These are phyloP conservation scores for Paradendryphiella salina DNA, from an alignment of 2,329 filamentous ascomycete species.

Conservation along the genomic window DNA sequence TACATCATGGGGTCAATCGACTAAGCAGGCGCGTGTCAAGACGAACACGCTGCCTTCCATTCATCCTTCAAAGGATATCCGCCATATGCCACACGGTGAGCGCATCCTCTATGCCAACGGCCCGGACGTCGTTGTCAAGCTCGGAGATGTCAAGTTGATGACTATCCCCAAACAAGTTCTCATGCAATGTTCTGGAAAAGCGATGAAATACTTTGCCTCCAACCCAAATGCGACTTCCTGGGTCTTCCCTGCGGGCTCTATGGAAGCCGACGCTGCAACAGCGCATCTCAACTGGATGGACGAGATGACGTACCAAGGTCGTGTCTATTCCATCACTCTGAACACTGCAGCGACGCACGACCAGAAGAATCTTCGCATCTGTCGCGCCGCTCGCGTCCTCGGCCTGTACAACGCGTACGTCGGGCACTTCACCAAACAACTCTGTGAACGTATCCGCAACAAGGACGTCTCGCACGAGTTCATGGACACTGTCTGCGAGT, in stretches of 20 bases:
- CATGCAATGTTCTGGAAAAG: constrained; percentile 35
- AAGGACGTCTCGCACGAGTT: constrained; percentile 15
- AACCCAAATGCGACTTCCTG: constrained; percentile 20
- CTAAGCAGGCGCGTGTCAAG: constrained; percentile 4
- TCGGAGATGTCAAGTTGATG: constrained; percentile 20
- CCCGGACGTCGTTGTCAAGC: constrained; percentile 22
- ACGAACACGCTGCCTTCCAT: constrained; percentile 15
- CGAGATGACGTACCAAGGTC: constrained; percentile 26
- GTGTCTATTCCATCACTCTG: constrained; percentile 31
- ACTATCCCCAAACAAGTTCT: constrained; percentile 30
- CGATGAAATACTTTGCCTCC: constrained; percentile 25
- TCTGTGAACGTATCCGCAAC: constrained; percentile 36
- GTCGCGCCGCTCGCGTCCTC: constrained; percentile 29
- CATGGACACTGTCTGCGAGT: constrained; percentile 26
- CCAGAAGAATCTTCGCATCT: constrained; percentile 29
- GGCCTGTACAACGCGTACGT: constrained; percentile 38
- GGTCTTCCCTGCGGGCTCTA: constrained; percentile 17
- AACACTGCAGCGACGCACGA: constrained; percentile 20
- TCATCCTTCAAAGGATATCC: constrained; percentile 20
- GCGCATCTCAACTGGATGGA: constrained; percentile 31
- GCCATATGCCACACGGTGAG: constrained; percentile 26
- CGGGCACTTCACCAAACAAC: constrained; percentile 35
- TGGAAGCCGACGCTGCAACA: constrained; percentile 23
- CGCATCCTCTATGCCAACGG: constrained; percentile 29
- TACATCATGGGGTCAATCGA: background rate